phyloP scores from a whole-genome alignment of 768 basidiomycete species.

The Russula olivacea region DNA sequence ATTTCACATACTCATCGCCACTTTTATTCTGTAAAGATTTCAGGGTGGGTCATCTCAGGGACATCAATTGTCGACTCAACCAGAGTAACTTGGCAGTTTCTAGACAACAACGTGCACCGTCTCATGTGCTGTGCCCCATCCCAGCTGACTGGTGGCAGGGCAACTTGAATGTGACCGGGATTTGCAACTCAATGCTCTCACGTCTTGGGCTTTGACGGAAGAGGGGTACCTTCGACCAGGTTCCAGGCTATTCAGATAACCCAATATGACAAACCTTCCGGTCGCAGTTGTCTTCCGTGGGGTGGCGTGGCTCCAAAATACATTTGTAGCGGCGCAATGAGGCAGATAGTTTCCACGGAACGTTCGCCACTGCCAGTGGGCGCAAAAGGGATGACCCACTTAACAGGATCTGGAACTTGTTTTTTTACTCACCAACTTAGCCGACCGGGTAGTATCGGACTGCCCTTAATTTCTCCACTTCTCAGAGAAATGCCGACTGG shows the following conservation, averaged over 20 bases:
- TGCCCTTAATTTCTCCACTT: neutral
- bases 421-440: neutral
- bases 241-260: neutral
- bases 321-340: neutral
- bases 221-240: neutral
- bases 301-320: neutral
- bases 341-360: conserved; percentile 1
- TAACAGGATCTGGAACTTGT: neutral
- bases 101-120: neutral
- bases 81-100: neutral
- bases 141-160: neutral
- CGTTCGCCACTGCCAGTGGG: too few relatives aligned
- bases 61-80: neutral
- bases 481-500: neutral
- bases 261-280: neutral
- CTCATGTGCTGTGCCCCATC: neutral
- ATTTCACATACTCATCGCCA: neutral
- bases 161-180: neutral
- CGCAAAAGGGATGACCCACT: neutral
- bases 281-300: neutral
- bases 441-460: neutral
- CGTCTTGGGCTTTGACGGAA: neutral
- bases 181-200: neutral
- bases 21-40: neutral
- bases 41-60: neutral